Conservation (phyloP, 345 rosid species). For the Rhodomyrtus tomentosa region DNA sequence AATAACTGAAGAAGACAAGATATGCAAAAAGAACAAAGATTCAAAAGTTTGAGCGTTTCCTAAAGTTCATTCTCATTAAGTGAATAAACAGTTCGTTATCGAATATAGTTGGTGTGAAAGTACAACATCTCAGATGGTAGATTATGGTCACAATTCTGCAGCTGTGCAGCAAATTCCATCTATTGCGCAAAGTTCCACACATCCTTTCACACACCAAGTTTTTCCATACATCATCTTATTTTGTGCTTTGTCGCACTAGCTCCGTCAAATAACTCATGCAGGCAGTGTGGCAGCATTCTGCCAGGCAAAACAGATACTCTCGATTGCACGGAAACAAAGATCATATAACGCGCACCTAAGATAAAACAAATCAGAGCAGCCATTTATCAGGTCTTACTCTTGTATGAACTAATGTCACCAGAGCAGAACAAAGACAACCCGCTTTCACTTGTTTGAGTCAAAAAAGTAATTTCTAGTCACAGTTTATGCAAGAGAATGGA, state of each 20-base stretch:
- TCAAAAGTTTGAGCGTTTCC: neutral
- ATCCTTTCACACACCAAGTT: neutral
- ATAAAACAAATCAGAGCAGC: neutral
- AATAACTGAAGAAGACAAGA: neutral
- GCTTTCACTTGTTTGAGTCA: neutral
- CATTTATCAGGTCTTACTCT: neutral
- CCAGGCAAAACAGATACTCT: neutral
- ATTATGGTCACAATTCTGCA: neutral
- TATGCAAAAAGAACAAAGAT: neutral
- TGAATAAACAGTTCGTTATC: neutral
- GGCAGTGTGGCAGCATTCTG: neutral
- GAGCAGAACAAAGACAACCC: neutral
- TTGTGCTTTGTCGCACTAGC: neutral
- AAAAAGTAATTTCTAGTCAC: neutral
- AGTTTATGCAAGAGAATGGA: neutral
- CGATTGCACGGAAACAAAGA: neutral
- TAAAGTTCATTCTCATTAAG: neutral
- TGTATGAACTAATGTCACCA: neutral
- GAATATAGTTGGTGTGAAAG: neutral
- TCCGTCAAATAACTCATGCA: neutral
- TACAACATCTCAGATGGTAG: neutral
- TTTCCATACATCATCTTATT: neutral
- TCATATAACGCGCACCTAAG: neutral
- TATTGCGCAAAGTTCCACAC: neutral
- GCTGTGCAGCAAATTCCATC: neutral